These are phyloP conservation scores for Cystofilobasidium capitatum DNA, from an alignment of 768 basidiomycete species.

Conservation along the genomic window DNA sequence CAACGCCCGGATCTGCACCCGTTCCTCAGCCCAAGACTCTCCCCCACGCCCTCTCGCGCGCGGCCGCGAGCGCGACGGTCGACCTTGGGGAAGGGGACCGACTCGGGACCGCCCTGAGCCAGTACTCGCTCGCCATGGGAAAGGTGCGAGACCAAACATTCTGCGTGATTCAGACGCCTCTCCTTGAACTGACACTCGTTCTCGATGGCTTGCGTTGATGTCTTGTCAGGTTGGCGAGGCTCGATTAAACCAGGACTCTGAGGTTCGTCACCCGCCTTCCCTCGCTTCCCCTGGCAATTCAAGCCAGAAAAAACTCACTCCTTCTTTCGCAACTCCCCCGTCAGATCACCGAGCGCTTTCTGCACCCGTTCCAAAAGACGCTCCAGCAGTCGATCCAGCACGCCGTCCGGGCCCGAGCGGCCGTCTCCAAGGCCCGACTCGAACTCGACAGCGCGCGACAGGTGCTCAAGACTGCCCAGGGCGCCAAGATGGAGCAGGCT, in stretches of 20 bases:
- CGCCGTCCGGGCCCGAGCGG: conserved; percentile 84
- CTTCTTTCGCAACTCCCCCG: background rate
- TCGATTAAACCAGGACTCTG: background rate
- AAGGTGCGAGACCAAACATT: conserved; percentile 42
- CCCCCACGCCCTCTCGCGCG: conserved; percentile 82
- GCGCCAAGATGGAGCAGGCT: conserved; percentile 76
- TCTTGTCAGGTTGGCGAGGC: conserved; percentile 23
- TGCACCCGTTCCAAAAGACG: conserved; percentile 80
- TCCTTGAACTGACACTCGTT: background rate
- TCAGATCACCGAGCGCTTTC: conserved; percentile 53
- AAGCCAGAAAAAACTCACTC: background rate
- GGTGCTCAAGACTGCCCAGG: conserved; percentile 59
- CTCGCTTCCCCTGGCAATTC: background rate
- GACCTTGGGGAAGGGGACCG: conserved; percentile 48
- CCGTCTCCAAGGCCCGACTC: conserved; percentile 65
- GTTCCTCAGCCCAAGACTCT: conserved; percentile 59
- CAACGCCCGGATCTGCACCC: conserved; percentile 48
- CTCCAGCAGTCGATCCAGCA: conserved; percentile 71
- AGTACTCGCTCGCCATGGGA: conserved; percentile 75
- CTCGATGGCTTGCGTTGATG: background rate
- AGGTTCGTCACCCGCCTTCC: background rate
- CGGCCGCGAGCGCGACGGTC: conserved; percentile 53
- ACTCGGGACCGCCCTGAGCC: conserved; percentile 64
- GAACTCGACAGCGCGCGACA: conserved; percentile 89
- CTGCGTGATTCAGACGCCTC: background rate